Evolutionary conservation across 192 early-diverging fungal species (phyloP), one percentile per base, ranked within the genome.

Genomic region (Irineochytrium annulatum): DNA sequence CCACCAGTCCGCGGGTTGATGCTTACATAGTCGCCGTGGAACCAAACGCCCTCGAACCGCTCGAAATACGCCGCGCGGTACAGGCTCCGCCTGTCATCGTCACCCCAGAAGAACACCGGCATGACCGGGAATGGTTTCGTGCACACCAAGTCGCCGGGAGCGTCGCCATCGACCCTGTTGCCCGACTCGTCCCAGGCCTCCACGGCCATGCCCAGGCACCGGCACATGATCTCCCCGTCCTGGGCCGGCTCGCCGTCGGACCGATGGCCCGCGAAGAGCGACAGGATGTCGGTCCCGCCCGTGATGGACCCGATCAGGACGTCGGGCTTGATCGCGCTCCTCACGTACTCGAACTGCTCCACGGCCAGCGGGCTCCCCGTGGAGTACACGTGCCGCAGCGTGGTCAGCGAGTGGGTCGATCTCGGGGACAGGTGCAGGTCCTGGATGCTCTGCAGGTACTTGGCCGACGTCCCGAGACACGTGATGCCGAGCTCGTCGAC

Each of bases 71-170:
- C 91, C 6, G 67, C 62, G 52, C 59, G 80, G 75, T 99, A 99
- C 69, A 92, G 91, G 61, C 79, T 72, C 14, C 71, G 77, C 1
- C 75, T 63, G 16, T 73, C 69, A 67, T 98, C 94, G 53, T 88
- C 84, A n/a, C n/a, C n/a, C 87, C 89, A 99, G 76, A 99, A 94
- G 60, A 78, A 88, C 1, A 95, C 91, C 30, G 96, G 96, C 96
- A 97, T 97, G 70, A 90, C 91, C 3, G 96, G 96, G 82, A 99
- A 99, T 3, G 93, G 89, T 59, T 80, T 72, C 58, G 43, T 24
- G 46, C 96, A 99, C 2, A 96, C 90, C 64, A 99, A 60, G 62
- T 99, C 96, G 2, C 89, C 96, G 11, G 90, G 80, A 49, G 88
- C 67, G 22, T 82, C 88, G 34, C 59, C 56, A 52, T 33, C 19